A percentile compares a stretch with the other conserved stretches of the same genome.
These are phyloP conservation scores for Coffea eugenioides DNA, from an alignment of 257 asterid genomes.

Conservation along the genomic window DNA sequence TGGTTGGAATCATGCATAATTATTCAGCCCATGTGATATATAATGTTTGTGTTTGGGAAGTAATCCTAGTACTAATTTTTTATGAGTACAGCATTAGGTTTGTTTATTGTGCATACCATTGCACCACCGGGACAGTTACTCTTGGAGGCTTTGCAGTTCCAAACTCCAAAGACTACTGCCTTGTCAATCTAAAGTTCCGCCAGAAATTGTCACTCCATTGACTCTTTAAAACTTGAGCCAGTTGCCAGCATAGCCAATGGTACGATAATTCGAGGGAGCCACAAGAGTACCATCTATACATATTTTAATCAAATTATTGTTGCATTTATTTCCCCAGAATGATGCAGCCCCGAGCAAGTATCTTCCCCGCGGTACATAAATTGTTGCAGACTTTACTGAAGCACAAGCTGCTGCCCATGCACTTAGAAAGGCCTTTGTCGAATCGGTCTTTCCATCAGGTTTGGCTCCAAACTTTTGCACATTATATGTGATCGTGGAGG, in stretches of 20 bases:
- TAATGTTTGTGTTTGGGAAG: too few relatives aligned
- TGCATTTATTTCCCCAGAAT: slow-evolving; percentile 43
- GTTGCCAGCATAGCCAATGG: slow-evolving; percentile 7
- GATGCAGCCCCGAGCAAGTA: slow-evolving; percentile 16
- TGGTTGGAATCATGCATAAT: too few relatives aligned
- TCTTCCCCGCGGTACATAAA: slow-evolving; percentile 27
- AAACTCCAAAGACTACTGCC: too few relatives aligned
- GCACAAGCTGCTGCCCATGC: slow-evolving; percentile 36
- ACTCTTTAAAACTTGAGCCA: slow-evolving; percentile 39
- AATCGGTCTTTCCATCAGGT: slow-evolving; percentile 19
- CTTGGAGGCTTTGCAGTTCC: too few relatives aligned
- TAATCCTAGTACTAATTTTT: too few relatives aligned
- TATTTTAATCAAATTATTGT: slow-evolving; percentile 33
- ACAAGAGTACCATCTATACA: slow-evolving; percentile 50
- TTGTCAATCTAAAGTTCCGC: too few relatives aligned
- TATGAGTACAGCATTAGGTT: too few relatives aligned
- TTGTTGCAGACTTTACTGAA: slow-evolving; percentile 16
- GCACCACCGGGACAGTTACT: too few relatives aligned
- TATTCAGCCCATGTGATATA: too few relatives aligned
- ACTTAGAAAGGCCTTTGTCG: slow-evolving; percentile 18
- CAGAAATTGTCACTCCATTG: slow-evolving; percentile 27
- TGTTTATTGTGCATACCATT: too few relatives aligned
- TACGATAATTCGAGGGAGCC: slow-evolving; percentile 54
- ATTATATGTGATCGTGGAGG: slow-evolving; percentile 3
- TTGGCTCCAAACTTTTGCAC: slow-evolving; percentile 26